Evolutionary conservation across 148 eudicot species (phyloP), one percentile per base, ranked within the genome.

Genomic region (Persicaria tinctoria): DNA sequence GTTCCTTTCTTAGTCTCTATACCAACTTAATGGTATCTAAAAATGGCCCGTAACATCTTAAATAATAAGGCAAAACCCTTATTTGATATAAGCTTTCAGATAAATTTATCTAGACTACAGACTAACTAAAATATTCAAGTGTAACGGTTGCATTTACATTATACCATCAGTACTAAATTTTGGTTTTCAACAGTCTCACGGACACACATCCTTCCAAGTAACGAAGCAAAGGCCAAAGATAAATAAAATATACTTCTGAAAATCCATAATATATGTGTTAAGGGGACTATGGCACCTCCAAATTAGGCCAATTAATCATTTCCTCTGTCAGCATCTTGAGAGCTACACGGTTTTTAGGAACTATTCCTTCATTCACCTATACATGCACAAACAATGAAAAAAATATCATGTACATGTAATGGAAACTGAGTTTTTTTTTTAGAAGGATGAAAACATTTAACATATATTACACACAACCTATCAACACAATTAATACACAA

Each of bases 241-340:
- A 62, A 27, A 62, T 3, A 11, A 3, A 62, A 8, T 32, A 10
- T 4, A 32, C 23, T 62, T 62, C 41, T 66, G 18, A 66, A 66
- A 38, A 66, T 66, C 0, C 4, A 66, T 5, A 13, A 66, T 32
- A 5, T 20, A 1, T 60, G 23, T 5, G 3, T 66, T 32, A 1
- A 66, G n/a, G 18, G 70, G 70, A 38, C 14, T 66, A 41, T 46
- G 73, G 13, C 84, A 93, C 97, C 93, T 93, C 98, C 77, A 93
- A 84, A 80, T 91, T 93, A 74, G 98, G 98, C 98, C 98, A 93
- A 76, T 80, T 85, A 46, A 74, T 72, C 92, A 93, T 84, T 84
- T 93, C 98, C 82, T 91, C 97, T 44, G 94, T 94, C 48, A 93
- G 89, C 86, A 93, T 82, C 51, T 63, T 83, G 62, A 93, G 81